Percentiles rank a stretch among this genome's conserved stretches.
Conservation (phyloP, 352 stramenopile species). For the Phytopythium boreale region DNA sequence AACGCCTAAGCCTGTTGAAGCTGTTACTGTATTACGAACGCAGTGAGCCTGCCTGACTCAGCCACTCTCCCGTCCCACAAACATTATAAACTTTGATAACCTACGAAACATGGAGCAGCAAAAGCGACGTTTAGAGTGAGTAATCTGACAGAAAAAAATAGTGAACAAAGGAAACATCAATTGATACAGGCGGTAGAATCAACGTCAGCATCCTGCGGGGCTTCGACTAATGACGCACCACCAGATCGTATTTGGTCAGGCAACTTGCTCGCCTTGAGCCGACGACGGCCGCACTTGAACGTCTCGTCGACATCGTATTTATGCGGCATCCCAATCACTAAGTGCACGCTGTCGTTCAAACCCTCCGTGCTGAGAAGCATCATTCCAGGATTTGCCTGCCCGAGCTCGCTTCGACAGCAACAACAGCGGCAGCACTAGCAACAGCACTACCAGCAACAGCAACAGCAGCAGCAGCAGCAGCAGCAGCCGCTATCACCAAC, state of each 20-base stretch:
- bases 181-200: no score
- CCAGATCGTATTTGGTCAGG: not conserved
- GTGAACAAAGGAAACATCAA: not conserved
- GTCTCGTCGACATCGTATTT: not conserved
- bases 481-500: not conserved
- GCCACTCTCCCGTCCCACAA: no score
- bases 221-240: not conserved
- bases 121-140: no score
- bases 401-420: not conserved
- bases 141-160: no score
- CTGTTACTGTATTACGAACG: no score
- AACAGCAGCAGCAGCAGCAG: not conserved
- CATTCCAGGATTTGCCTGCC: conserved; percentile 5
- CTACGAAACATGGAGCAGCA: no score
- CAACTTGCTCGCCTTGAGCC: not conserved
- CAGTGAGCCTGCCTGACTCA: no score
- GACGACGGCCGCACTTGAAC: not conserved
- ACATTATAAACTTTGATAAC: no score
- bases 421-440: not conserved
- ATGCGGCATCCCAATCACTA: not conserved
- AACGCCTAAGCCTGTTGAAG: no score
- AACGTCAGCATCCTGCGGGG: not conserved
- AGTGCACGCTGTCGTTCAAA: not conserved
- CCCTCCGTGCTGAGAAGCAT: not conserved
- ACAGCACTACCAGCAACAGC: not conserved